These are phyloP conservation scores for Pyrus communis DNA, from an alignment of 306 rosid species.

Conservation along the genomic window DNA sequence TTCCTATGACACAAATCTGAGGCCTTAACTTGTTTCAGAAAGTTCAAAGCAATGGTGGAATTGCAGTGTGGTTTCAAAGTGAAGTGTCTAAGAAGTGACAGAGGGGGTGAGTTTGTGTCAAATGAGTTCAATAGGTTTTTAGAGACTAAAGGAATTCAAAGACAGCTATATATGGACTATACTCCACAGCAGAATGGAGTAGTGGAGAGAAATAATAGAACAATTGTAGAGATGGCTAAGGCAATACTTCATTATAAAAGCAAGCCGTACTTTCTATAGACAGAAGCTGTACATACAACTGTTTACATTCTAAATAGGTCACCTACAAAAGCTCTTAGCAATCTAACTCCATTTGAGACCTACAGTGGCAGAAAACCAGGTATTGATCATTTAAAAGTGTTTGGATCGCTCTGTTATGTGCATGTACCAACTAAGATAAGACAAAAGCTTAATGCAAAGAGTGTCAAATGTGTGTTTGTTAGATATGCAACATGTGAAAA, in stretches of 20 bases:
- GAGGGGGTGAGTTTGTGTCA: not conserved
- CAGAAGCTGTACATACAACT: too few species aligned
- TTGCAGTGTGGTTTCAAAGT: not conserved
- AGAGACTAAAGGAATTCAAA: not conserved
- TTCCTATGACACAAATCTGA: not conserved
- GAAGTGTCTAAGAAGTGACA: not conserved
- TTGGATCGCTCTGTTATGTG: too few species aligned
- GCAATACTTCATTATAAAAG: not conserved
- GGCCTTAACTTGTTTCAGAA: too few species aligned
- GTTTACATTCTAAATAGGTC: too few species aligned
- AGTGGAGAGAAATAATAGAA: too few species aligned
- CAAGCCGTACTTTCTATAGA: not conserved
- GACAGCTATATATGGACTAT: too few species aligned
- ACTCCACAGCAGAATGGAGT: not conserved
- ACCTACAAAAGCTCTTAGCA: not conserved
- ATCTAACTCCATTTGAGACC: not conserved
- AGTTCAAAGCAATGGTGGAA: not conserved
- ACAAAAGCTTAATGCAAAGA: not conserved
- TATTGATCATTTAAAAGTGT: too few species aligned
- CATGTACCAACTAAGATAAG: not conserved
- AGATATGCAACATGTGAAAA: not conserved
- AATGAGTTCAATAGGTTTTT: accelerated
- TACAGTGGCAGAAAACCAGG: not conserved
- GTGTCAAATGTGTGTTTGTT: not conserved
- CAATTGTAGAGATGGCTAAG: not conserved